Base-by-base conservation (phyloP, 768 basidiomycete species). In the Amylocystis lapponica region DNA sequence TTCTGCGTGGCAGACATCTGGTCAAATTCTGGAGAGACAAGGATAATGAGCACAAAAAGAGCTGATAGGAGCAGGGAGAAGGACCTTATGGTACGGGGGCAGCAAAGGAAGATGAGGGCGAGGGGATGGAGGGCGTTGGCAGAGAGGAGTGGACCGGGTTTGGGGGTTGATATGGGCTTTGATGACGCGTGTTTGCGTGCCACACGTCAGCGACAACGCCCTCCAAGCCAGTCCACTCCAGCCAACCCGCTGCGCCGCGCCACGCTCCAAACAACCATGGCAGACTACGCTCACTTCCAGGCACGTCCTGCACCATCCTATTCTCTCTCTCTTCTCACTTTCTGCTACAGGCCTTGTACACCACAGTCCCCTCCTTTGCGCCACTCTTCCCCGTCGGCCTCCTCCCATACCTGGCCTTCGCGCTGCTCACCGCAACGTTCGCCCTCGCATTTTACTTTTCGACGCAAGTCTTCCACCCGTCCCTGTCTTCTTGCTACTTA, bases 361-460 rank as follows among this genome's bases (percentile, higher is more conserved):
- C 65, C 35, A 60, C 78, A 0, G 65, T 83, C 23, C 84, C 89
- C 2, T 58, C 87, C 0, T 95, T 92, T 65, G 47, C 70, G 3
- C 89, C 92, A 16, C 61, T 74, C 52, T 61, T 94, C 40, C 69
- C 87, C n/a, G 77, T 81, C 22, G 60, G 65, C 1, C 58, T 84
- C 17, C 72, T 96, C 25, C 86, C 89, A 3, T 79, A 74, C 58
- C 67, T 93, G 53, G 86, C 92, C 8, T 76, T 87, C 55, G 42
- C 83, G 49, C 76, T 87, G 48, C 75, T 95, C 33, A 57, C 76
- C 1, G 66, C 78, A 14, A 91, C 91, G 1, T 94, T 96, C 58
- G 76, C 58, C n/a, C 78, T 94, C 31, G 76, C 85, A 0, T 95
- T 95, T 71, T 91, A 93, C 69, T 90, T 89, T 64, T 83, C 92